Conservation (phyloP, 805 yeast species). For the Ogataea degrootiae region DNA sequence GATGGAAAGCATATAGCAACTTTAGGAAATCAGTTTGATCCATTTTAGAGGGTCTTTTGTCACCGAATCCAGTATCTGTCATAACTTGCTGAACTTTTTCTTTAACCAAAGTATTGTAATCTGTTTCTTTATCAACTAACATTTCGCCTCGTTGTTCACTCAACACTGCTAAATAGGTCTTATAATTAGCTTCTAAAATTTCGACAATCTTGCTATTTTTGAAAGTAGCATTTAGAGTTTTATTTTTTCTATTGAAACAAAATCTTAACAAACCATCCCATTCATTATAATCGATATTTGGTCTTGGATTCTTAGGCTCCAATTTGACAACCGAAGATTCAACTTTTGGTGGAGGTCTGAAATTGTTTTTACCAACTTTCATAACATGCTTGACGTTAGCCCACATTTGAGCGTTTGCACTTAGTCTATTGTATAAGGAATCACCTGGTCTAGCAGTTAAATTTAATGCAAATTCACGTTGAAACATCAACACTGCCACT, state of each 20-base stretch:
- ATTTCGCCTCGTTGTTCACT: slow-evolving; percentile 44
- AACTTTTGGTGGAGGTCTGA: slow-evolving; percentile 97
- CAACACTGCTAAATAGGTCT: slow-evolving; percentile 56
- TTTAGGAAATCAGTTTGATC: slow-evolving; percentile 92
- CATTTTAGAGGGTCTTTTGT: slow-evolving; percentile 87
- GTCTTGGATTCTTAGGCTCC: slow-evolving; percentile 88
- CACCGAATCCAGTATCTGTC: slow-evolving; percentile 72
- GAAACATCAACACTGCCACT: slow-evolving; percentile 94
- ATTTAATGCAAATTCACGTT: slow-evolving; percentile 93
- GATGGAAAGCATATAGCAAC: slow-evolving; percentile 87
- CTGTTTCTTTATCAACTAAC: slow-evolving; percentile 38
- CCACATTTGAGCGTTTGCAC: slow-evolving; percentile 99
- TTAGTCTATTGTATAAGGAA: slow-evolving; percentile 80
- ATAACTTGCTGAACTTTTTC: slow-evolving; percentile 70
- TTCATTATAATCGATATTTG: slow-evolving; percentile 88
- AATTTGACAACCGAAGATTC: slow-evolving; percentile 94
- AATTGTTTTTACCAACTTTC: slow-evolving; percentile 96
- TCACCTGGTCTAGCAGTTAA: slow-evolving; percentile 97
- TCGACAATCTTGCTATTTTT: slow-evolving; percentile 74
- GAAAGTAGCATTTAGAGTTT: slow-evolving; percentile 90
- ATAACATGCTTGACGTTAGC: slow-evolving; percentile 97
- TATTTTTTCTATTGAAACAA: slow-evolving; percentile 88
- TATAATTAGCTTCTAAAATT: slow-evolving; percentile 83
- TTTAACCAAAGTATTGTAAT: slow-evolving; percentile 50
- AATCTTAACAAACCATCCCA: slow-evolving; percentile 96